Evolutionary conservation across 345 rosid species (phyloP).

Genomic region (Melaleuca alternifolia): DNA sequence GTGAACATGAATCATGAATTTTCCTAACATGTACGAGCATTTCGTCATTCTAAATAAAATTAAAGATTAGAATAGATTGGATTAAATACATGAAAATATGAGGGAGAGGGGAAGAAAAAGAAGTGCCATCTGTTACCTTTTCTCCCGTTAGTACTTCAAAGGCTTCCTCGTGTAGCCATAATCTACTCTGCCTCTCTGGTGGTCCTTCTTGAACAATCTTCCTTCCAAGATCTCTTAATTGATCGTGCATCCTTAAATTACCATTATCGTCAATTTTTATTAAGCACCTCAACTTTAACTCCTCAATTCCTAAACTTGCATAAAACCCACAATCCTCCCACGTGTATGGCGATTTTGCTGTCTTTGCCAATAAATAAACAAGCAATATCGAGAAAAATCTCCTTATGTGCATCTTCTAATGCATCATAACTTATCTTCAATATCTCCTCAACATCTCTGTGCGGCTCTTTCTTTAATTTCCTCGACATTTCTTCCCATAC

Average conservation of each 20-base stretch:
- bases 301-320: not conserved
- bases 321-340: not conserved
- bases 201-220: not conserved
- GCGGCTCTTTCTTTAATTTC: accelerated
- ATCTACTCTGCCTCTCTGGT: not conserved
- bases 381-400: not conserved
- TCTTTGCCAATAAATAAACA: not conserved
- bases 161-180: not conserved
- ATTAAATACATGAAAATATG: not conserved
- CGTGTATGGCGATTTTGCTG: not conserved
- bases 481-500: accelerated
- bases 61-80: not conserved
- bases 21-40: not conserved
- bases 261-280: not conserved
- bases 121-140: too few species aligned
- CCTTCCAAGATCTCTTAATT: not conserved
- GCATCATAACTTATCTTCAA: not conserved
- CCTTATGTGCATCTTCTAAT: not conserved
- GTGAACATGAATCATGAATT: not conserved
- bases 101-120: too few species aligned
- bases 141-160: not conserved
- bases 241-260: not conserved
- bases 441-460: accelerated
- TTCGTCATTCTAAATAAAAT: too few species aligned
- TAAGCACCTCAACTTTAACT: not conserved